Percentiles rank a stretch among this genome's conserved stretches.
Conservation (phyloP, 495 filamentous ascomycete species). For the Penicillium dipodomyicola region DNA sequence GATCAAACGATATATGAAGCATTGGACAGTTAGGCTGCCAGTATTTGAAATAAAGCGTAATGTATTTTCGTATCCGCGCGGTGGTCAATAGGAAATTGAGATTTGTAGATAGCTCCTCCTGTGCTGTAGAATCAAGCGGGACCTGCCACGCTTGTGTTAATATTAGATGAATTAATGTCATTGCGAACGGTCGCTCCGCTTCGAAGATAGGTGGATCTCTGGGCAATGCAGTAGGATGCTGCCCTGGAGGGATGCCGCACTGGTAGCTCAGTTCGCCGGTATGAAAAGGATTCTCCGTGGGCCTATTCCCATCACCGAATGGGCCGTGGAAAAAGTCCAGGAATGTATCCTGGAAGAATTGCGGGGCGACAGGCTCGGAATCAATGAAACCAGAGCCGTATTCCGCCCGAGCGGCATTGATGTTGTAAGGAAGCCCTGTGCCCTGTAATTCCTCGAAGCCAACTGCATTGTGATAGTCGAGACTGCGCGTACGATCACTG, state of each 20-base stretch:
- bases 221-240: constrained; percentile 21
- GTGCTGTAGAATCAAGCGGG: constrained; percentile 36
- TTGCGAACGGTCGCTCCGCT: constrained; percentile 38
- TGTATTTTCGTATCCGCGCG: constrained; percentile 41
- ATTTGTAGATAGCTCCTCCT: constrained; percentile 40
- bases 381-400: constrained; percentile 27
- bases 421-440: constrained; percentile 20
- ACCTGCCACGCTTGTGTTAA: constrained; percentile 37
- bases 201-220: constrained; percentile 28
- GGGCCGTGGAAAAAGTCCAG: constrained; percentile 45
- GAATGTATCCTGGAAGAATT: constrained; percentile 42
- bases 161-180: constrained; percentile 40
- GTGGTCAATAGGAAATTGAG: constrained; percentile 44
- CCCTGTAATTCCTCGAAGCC: constrained; percentile 24
- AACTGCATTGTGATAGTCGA: constrained; percentile 35
- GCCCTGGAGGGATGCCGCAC: constrained; percentile 13
- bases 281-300: constrained; percentile 23
- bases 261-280: constrained; percentile 21
- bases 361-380: constrained; percentile 26
- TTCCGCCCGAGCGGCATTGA: constrained; percentile 17
- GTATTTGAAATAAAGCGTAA: constrained; percentile 43
- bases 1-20: constrained; percentile 41
- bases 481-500: constrained; percentile 37
- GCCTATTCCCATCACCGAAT: constrained; percentile 34
- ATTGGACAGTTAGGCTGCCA: constrained; percentile 49